Evolutionary conservation across 805 yeast genomes (phyloP).

Genomic region (Nakazawaea holstii): DNA sequence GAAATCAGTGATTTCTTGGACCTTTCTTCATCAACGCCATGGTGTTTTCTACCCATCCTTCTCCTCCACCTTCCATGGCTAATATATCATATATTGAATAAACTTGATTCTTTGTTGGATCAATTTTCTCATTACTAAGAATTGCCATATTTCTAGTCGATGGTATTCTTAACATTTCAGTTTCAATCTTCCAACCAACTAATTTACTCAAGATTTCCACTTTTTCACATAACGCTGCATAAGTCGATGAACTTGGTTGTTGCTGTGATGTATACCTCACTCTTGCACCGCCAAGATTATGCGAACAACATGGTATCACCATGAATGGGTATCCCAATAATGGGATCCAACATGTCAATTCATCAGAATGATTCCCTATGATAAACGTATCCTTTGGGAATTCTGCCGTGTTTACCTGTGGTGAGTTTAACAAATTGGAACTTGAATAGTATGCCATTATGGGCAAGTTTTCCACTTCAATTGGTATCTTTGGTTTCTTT

Average conservation of each 20-base stretch:
- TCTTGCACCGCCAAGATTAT: constrained; percentile 72
- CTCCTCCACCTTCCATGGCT: constrained; percentile 81
- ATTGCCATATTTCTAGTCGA: constrained; percentile 91
- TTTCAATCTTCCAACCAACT: constrained; percentile 81
- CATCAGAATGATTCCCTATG: constrained; percentile 95
- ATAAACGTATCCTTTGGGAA: constrained; percentile 70
- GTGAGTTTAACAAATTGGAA: constrained; percentile 43
- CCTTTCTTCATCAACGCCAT: constrained; percentile 63
- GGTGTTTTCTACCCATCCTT: constrained; percentile 82
- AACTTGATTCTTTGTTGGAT: constrained; percentile 23
- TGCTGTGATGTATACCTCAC: constrained; percentile 52
- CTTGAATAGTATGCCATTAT: constrained; percentile 53
- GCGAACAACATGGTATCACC: constrained; percentile 95
- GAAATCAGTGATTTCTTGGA: constrained; percentile 62
- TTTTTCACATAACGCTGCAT: constrained; percentile 83
- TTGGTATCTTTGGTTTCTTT: constrained; percentile 11
- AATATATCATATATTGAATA: constrained; percentile 54
- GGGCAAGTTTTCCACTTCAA: constrained; percentile 27
- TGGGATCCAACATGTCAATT: constrained; percentile 94
- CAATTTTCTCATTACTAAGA: constrained; percentile 49
- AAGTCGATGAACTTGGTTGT: constrained; percentile 45
- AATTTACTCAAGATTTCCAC: constrained; percentile 61
- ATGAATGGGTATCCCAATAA: constrained; percentile 79
- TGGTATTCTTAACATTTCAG: constrained; percentile 88
- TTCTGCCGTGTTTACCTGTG: constrained; percentile 54